Evolutionary conservation across 192 early-diverging fungal species (phyloP).

Genomic region (Phycomyces blakesleeanus): DNA sequence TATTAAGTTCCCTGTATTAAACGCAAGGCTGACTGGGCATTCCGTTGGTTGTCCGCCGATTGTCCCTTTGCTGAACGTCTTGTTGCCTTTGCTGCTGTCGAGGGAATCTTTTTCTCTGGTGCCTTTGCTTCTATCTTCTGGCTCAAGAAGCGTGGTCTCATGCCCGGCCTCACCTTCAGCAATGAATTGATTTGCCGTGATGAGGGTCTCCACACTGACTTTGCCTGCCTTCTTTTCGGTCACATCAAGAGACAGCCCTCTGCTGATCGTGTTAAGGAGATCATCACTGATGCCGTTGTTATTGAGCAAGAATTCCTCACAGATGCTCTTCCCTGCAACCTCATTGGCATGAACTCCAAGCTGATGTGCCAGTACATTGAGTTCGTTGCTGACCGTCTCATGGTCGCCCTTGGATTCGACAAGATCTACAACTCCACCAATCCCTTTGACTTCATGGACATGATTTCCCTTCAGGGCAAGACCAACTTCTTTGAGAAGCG

Average conservation of each 20-base stretch:
- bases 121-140: constrained; percentile 98
- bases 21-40: constrained; percentile 96
- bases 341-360: constrained; percentile 96
- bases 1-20: constrained; percentile 84
- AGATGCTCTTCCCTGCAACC: constrained; percentile 83
- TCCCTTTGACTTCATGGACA: constrained; percentile 99
- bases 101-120: constrained; percentile 98
- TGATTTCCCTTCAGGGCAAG: constrained; percentile 97
- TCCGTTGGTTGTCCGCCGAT: constrained; percentile 85
- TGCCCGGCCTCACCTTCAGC: constrained; percentile 96
- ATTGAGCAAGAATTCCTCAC: constrained; percentile 97
- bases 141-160: constrained; percentile 98
- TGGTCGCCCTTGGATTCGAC: constrained; percentile 81
- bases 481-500: constrained; percentile 99
- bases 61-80: constrained; percentile 87
- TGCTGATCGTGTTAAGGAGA: constrained; percentile 56
- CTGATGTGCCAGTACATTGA: constrained; percentile 98
- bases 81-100: constrained; percentile 95
- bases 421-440: constrained; percentile 87
- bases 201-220: constrained; percentile 96
- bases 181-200: constrained; percentile 98
- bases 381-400: constrained; percentile 94
- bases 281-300: constrained; percentile 83
- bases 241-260: constrained; percentile 74
- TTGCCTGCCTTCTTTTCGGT: constrained; percentile 91